Percentiles rank a stretch among this genome's conserved stretches.
Conservation (phyloP, 345 rosid species). For the Pistacia integerrima region DNA sequence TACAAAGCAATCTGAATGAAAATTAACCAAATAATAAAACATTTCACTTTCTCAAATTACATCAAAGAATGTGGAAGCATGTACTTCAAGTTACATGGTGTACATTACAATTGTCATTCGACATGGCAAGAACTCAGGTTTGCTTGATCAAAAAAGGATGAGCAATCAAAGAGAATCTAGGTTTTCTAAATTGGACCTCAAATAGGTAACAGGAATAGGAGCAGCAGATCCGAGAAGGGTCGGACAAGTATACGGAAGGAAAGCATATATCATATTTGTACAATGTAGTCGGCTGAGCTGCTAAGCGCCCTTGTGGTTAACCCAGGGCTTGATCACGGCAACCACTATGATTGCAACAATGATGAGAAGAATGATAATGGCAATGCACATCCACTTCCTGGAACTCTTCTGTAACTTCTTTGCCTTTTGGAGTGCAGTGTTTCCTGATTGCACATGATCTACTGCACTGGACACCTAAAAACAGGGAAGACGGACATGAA, state of each 20-base stretch:
- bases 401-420: slow-evolving; percentile 72
- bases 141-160: not conserved
- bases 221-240: not conserved
- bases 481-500: not conserved
- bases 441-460: slow-evolving; percentile 91
- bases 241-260: slow-evolving; percentile 17
- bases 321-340: slow-evolving; percentile 83
- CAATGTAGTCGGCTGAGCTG: slow-evolving; percentile 16
- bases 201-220: slow-evolving; percentile 16
- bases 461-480: slow-evolving; percentile 84
- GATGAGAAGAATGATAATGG: slow-evolving; percentile 82
- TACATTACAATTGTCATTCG: not conserved
- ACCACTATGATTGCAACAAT: slow-evolving; percentile 64
- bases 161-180: not conserved
- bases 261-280: slow-evolving; percentile 29
- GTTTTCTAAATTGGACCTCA: not conserved
- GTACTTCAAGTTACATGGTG: not conserved
- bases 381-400: slow-evolving; percentile 93
- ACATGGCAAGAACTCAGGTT: not conserved
- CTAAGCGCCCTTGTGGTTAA: slow-evolving; percentile 68
- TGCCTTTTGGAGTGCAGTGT: slow-evolving; percentile 68
- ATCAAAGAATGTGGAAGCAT: not conserved
- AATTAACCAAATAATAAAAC: not conserved
- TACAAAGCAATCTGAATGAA: not conserved
- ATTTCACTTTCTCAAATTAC: not conserved